Evolutionary conservation across 495 filamentous ascomycete species (phyloP).

Genomic region (Penicillium canariense): DNA sequence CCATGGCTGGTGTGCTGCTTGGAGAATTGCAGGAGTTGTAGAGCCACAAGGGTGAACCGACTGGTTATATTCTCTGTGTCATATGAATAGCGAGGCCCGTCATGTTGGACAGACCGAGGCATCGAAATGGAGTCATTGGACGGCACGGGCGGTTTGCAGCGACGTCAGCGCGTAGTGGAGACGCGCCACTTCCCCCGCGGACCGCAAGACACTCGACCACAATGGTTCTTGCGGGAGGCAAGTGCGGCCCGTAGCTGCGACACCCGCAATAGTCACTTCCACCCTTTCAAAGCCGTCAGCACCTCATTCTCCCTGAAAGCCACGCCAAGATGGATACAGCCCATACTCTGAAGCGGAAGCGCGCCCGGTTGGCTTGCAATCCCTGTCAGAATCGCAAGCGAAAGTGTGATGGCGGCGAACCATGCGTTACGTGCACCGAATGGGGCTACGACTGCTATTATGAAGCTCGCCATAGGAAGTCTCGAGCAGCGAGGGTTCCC

Average conservation of each 20-base stretch:
- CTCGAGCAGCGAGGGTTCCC: background rate
- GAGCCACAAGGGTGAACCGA: background rate
- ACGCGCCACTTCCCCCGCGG: too few relatives aligned
- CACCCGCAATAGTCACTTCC: slow-evolving; percentile 11
- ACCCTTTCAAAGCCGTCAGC: background rate
- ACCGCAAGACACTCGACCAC: too few relatives aligned
- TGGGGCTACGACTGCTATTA: slow-evolving; percentile 51
- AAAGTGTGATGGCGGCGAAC: slow-evolving; percentile 45
- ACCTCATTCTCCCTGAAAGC: background rate
- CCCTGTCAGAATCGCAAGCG: slow-evolving; percentile 51
- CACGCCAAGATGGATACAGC: background rate
- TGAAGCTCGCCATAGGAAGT: slow-evolving; percentile 8
- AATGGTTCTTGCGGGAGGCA: too few relatives aligned
- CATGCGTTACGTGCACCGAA: slow-evolving; percentile 45
- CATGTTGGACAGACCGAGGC: background rate
- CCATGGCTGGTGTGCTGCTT: slow-evolving; percentile 8
- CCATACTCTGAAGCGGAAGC: slow-evolving; percentile 31
- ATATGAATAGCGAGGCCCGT: background rate
- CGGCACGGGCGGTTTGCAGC: too few relatives aligned
- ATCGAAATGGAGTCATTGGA: too few relatives aligned
- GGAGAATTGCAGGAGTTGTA: background rate
- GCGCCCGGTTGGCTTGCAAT: slow-evolving; percentile 41
- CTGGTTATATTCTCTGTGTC: background rate
- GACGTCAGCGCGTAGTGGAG: too few relatives aligned
- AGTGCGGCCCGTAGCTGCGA: slow-evolving; percentile 12